Base-by-base conservation (phyloP, 2,329 filamentous ascomycete species). In the Talaromyces atroroseus region DNA sequence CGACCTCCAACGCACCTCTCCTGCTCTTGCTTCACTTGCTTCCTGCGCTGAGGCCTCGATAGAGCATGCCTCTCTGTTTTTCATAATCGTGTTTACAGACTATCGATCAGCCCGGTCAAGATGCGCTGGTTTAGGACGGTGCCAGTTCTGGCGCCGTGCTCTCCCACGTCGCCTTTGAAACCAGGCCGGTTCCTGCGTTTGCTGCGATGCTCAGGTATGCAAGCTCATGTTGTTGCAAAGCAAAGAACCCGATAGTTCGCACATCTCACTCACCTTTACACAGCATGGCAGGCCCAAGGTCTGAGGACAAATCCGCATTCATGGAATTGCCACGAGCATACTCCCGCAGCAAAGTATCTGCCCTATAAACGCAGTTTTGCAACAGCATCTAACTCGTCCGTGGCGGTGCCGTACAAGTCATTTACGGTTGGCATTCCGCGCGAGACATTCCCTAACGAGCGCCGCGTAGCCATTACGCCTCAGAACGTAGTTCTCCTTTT, bases 401-500 rank as follows among this genome's bases (percentile, higher is more conserved):
- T 56, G 26, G 57, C 64, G 42, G 65, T 69, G 23, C 88, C 90
- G 0, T 95, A 91, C 70, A 76, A 81, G 20, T 78, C 85, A 46
- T 80, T 95, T 56, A 88, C 84, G 3, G 84, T 96, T 49, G 90
- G 90, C 57, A 82, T 94, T 3, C 90, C 90, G 14, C 83, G 82
- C 57, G 91, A 96, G 72, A 87, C 83, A n/a, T 90, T 82, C 65
- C 82, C 85, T 0, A 83, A 86, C 57, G 91, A 96, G 75, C 85
- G 87, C 44, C 88, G 91, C 51, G 90, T 95, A 14, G 89, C 91
- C 29, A 80, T 95, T 56, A 92, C 89, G 0, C 91, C 91, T 1
- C 84, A 89, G 61, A 95, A 95, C 75, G 89, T 91, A 16, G 82
- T 86, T 1, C 76, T 95, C 1, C 76, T 96, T 1, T 82, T 92